Conservation (phyloP, 1,284 basidiomycete genomes). For the Ganoderma resinaceum region DNA sequence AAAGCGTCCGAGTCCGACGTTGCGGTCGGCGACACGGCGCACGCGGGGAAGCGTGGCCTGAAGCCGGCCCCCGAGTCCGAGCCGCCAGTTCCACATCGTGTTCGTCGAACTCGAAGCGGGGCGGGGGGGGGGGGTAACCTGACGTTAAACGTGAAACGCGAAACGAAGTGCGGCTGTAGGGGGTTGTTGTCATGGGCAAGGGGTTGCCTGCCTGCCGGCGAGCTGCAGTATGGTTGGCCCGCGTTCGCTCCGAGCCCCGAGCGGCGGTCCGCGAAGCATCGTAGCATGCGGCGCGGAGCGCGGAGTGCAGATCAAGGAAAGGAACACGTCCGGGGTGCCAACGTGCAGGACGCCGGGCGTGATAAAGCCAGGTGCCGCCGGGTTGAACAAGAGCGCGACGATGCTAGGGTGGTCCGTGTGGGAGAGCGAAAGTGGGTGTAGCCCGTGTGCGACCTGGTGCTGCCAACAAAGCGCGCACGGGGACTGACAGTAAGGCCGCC, state of each 20-base stretch:
- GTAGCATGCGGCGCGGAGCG: not conserved
- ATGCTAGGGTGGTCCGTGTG: too few relatives aligned
- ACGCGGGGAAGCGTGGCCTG: not conserved
- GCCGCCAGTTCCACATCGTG: too few relatives aligned
- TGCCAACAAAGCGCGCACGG: not conserved
- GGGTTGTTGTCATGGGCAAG: not conserved
- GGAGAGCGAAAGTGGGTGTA: not conserved
- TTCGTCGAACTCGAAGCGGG: too few relatives aligned
- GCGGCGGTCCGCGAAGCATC: not conserved
- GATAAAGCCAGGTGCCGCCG: not conserved
- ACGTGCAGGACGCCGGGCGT: not conserved
- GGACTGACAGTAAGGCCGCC: not conserved
- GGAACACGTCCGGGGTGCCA: not conserved
- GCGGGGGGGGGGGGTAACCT: too few relatives aligned
- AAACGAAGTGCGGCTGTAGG: too few relatives aligned
- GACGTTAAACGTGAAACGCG: too few relatives aligned
- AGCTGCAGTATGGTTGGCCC: not conserved
- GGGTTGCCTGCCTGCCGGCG: not conserved
- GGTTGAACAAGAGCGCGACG: not conserved
- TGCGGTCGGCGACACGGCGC: not conserved
- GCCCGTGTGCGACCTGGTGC: not conserved
- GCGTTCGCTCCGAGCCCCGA: not conserved
- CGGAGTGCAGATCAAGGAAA: slow-evolving; percentile 1
- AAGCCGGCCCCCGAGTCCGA: not conserved
- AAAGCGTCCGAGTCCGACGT: not conserved